Evolutionary conservation across 441 rosid genomes (phyloP), one percentile per base, ranked within the genome.

Genomic region (Croton setiger): DNA sequence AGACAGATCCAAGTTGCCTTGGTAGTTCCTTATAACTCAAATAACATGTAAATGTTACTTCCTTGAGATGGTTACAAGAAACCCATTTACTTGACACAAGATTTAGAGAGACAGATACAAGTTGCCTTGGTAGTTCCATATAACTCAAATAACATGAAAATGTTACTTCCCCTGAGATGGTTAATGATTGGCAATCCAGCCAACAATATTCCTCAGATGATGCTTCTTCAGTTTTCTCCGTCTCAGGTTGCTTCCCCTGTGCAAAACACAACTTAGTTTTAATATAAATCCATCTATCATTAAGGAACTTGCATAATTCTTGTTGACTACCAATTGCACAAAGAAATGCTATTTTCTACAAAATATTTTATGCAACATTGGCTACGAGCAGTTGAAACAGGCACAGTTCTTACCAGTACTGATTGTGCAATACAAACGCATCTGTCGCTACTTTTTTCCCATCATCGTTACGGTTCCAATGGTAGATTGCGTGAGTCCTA

Each of bases 191-290:
- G 80, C 75, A 60, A 75, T 67, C 80, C 59, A 14, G 14, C 73
- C 81, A 54, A 14, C 74, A 39, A 66, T 69, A 55, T 81, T 84
- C 75, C 63, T 80, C 58, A 79, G 56, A 72, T 72, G 53, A 71
- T 84, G 85, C 82, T 87, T 88, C 90, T 86, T 90, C 73, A 90
- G 79, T 79, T 90, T 87, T 80, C 96, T 89, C 59, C 95, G 76
- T 65, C 92, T 79, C 67, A 66, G 68, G 76, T 81, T 85, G 70
- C 71, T 79, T 70, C 80, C 88, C 96, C 98, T 94, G 84, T 72
- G 51, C 53, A 41, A 63, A 39, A 58, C 37, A 27, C n/a, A 69
- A 33, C 21, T 51, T 27, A 45, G 39, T 52, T n/a, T 52, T 52
- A 3, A n/a, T 51, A 17, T n/a, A 51, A 51, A 51, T 47, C 5